These are phyloP conservation scores for Rhexocercosporidium sp. DNA, from an alignment of 2,329 filamentous ascomycete genomes.

Conservation along the genomic window DNA sequence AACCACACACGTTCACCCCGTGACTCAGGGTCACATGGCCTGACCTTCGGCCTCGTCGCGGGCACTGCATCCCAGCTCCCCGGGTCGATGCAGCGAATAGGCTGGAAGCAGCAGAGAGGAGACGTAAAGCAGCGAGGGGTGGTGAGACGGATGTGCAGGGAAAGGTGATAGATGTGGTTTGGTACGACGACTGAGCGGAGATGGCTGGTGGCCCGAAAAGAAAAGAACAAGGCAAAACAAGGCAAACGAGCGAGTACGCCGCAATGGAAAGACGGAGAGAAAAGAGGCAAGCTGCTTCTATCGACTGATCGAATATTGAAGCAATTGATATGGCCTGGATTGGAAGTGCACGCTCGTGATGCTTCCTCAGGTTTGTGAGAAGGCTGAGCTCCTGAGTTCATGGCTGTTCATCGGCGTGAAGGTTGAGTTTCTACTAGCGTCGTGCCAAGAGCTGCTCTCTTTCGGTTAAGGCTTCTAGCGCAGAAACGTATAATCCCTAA, in stretches of 20 bases:
- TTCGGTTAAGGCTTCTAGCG: neutral
- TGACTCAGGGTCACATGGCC: constrained; percentile 30
- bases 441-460: neutral
- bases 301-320: neutral
- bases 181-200: constrained; percentile 3
- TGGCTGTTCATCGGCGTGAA: constrained; percentile 2
- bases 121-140: constrained; percentile 4
- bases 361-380: neutral
- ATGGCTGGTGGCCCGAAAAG: constrained; percentile 10
- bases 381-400: neutral
- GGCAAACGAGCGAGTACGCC: constrained; percentile 10
- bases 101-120: neutral
- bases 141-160: constrained; percentile 15
- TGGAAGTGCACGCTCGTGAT: neutral
- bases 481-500: neutral
- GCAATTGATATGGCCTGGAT: neutral
- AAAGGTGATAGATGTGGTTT: constrained; percentile 10
- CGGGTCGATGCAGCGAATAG: constrained; percentile 13
- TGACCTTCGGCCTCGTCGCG: constrained; percentile 15
- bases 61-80: constrained; percentile 16
- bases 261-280: neutral
- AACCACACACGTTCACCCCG: constrained; percentile 17
- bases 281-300: neutral
- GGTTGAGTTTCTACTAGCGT: constrained; percentile 3
- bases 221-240: too few species aligned